phyloP scores from a whole-genome alignment of 331 rosid species.

The Saraca asoca region DNA sequence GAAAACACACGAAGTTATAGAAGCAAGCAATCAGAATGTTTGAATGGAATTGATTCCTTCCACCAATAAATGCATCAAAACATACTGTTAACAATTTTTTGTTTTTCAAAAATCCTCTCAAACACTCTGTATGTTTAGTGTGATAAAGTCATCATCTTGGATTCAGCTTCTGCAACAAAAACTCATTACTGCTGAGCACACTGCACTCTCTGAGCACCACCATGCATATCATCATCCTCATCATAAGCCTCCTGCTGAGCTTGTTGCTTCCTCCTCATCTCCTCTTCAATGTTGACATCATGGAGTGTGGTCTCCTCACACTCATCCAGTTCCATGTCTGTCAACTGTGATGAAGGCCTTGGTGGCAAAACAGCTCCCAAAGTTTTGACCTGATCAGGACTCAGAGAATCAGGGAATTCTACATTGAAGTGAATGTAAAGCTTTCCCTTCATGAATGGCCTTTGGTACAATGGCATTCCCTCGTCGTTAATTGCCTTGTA shows the following conservation, averaged over 20 bases:
- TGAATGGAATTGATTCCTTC: conserved; percentile 20
- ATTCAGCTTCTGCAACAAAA: background rate
- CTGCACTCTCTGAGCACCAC: conserved; percentile 86
- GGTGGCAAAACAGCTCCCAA: conserved; percentile 62
- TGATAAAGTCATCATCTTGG: conserved; percentile 1
- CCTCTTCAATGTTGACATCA: conserved; percentile 85
- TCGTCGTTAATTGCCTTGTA: conserved; percentile 80
- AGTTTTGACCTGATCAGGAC: conserved; percentile 57
- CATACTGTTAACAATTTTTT: background rate
- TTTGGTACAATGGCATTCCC: conserved; percentile 86
- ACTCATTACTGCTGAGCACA: conserved; percentile 82
- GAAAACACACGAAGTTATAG: too few species aligned
- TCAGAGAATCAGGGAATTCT: conserved; percentile 74
- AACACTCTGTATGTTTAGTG: conserved; percentile 15
- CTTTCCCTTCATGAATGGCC: conserved; percentile 86
- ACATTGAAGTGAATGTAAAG: conserved; percentile 80
- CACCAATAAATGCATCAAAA: conserved; percentile 28
- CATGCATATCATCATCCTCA: conserved; percentile 74
- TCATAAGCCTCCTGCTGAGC: conserved; percentile 74
- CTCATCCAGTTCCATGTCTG: conserved; percentile 86
- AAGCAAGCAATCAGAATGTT: background rate
- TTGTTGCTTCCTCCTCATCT: conserved; percentile 70
- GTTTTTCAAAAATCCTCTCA: conserved; percentile 24
- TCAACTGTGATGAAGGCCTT: conserved; percentile 48
- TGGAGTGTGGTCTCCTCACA: conserved; percentile 88